A percentile compares a stretch with the other conserved stretches of the same genome.
These are phyloP conservation scores for Aspergillus brasiliensis DNA, from an alignment of 2,329 filamentous ascomycete genomes.

Conservation along the genomic window DNA sequence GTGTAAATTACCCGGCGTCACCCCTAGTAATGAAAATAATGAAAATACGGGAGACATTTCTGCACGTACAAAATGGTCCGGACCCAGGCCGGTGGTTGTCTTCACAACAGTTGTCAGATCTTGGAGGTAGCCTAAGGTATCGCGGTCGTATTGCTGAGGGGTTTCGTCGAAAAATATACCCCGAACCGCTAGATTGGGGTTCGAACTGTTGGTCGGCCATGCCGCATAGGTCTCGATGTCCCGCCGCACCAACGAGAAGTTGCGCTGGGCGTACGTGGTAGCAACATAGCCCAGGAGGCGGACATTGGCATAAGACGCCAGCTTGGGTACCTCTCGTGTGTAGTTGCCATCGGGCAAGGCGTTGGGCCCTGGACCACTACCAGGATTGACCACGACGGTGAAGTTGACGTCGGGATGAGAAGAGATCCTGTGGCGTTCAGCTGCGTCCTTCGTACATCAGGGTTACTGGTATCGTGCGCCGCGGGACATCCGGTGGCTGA, in stretches of 20 bases:
- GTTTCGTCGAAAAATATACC: constrained; percentile 56
- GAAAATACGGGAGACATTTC: constrained; percentile 6
- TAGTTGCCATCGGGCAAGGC: constrained; percentile 49
- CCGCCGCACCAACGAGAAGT: constrained; percentile 42
- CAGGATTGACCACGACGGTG: constrained; percentile 54
- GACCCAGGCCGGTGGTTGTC: constrained; percentile 34
- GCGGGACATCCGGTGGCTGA: constrained; percentile 17
- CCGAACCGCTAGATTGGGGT: constrained; percentile 44
- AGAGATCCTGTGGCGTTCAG: constrained; percentile 39
- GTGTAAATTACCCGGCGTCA: constrained; percentile 11
- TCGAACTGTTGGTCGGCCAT: constrained; percentile 43
- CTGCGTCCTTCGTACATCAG: constrained; percentile 15
- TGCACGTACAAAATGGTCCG: constrained; percentile 41
- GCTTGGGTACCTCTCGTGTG: constrained; percentile 43
- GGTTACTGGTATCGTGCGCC: constrained; percentile 18
- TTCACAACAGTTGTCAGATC: constrained; percentile 37
- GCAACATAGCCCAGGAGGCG: constrained; percentile 54
- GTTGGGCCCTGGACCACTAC: constrained; percentile 49
- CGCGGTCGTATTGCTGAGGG: constrained; percentile 40
- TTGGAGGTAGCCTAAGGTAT: constrained; percentile 36
- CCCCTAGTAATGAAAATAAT: constrained; percentile 3
- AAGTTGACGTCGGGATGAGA: constrained; percentile 48
- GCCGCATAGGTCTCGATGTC: constrained; percentile 51
- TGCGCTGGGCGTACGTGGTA: constrained; percentile 49
- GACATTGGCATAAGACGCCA: constrained; percentile 50